Conservation (phyloP, 176 grass and related monocot species). For the sorghum (Sorghum bicolor) region Sorghum_bicolor_NCBIv3 NC_012870.2:77377001-77377500, state of each 20-base stretch:
- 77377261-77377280: too few species aligned
- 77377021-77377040: conserved; percentile 87
- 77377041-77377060: conserved; percentile 85
- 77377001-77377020: conserved; percentile 59
- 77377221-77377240: too few species aligned
- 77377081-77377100: not conserved
- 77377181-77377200: not conserved
- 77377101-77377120: not conserved
- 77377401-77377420: not conserved
- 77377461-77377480: conserved; percentile 92
- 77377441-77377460: conserved; percentile 53
- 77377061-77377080: conserved; percentile 54
- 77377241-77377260: too few species aligned
- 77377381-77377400: too few species aligned
- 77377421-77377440: conserved; percentile 18
- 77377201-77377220: too few species aligned
- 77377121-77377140: conserved; percentile 13
- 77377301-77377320: too few species aligned
- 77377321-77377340: too few species aligned
- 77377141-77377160: conserved; percentile 24
- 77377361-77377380: too few species aligned
- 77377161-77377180: not conserved
- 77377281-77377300: too few species aligned
- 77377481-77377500: conserved; percentile 94
- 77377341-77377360: too few species aligned